Evolutionary conservation across 106 monocot species (phyloP), one percentile per base, ranked within the genome.

Genomic region (Apostasia shenzhenica): DNA sequence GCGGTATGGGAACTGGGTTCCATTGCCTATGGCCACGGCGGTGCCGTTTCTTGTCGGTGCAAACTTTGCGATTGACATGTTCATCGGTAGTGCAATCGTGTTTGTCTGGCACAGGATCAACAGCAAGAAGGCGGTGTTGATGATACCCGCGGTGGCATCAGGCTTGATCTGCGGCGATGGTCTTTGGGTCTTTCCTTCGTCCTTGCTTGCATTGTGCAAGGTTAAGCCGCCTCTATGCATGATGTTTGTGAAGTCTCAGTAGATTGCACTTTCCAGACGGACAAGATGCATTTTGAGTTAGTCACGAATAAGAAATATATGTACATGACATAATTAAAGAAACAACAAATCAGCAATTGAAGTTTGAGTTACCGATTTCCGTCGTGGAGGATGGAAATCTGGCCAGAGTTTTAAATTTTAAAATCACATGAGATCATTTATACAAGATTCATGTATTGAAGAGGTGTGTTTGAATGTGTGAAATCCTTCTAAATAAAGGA

Each of bases 131-230:
- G 84, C 78, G 3, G 43, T 50, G 1, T 10, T 67, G 37, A 75
- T 87, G 80, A 75, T 84, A 6, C 80, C 80, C 0, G 84, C 91
- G 1, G 78, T 91, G 50, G 87, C 91, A 10, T 86, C 80, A 7
- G 82, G 82, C 11, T 67, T 86, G 57, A 86, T 86, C 13, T 83
- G 86, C 52, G 91, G 91, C 0, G 87, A 91, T 78, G 91, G 91
- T 1, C 50, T 91, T 41, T 87, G 91, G 91, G 71, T 79, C 2
- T 57, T 87, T 1, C 91, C 91, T 14, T 84, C 87, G 5, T 81
- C 84, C 2, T 14, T 87, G 41, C 82, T 87, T 61, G 87, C 87
- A 13, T 56, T 87, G 13, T 79, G 78, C 1, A 91, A 87, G 80
- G 41, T 91, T 8, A 69, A 80, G 43, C 84, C 91, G 12, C 87